Evolutionary conservation across 2,329 filamentous ascomycete genomes (phyloP).

Genomic region (Alternaria triticimaculans): DNA sequence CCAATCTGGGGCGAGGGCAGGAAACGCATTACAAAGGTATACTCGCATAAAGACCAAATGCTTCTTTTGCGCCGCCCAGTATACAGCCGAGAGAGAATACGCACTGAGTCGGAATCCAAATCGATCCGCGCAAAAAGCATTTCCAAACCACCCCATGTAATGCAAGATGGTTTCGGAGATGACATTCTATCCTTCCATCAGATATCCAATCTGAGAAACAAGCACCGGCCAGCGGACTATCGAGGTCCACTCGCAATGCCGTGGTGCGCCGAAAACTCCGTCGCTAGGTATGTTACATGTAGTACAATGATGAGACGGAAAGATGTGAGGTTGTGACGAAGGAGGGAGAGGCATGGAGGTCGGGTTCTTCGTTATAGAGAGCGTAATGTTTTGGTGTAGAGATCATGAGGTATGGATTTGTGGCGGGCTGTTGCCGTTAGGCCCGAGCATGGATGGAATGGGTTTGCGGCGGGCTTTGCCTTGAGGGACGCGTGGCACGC

Average conservation of each 20-base stretch:
- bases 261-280: slow-evolving; percentile 36
- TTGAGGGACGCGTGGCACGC: slow-evolving; percentile 70
- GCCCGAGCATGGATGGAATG: slow-evolving; percentile 53
- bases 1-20: slow-evolving; percentile 15
- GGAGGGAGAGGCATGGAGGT: slow-evolving; percentile 22
- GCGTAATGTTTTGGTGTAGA: slow-evolving; percentile 14
- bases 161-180: slow-evolving; percentile 32
- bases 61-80: slow-evolving; percentile 11
- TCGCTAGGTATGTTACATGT: slow-evolving; percentile 44
- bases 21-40: slow-evolving; percentile 31
- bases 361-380: slow-evolving; percentile 24
- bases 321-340: slow-evolving; percentile 6
- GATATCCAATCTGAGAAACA: slow-evolving; percentile 28
- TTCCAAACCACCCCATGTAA: slow-evolving; percentile 20
- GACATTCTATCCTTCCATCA: slow-evolving; percentile 26
- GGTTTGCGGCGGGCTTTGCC: slow-evolving; percentile 58
- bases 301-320: slow-evolving; percentile 17
- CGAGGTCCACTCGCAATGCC: slow-evolving; percentile 4
- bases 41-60: slow-evolving; percentile 15
- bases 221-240: slow-evolving; percentile 10
- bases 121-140: slow-evolving; percentile 1
- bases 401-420: slow-evolving; percentile 39
- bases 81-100: slow-evolving; percentile 6
- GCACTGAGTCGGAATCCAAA: slow-evolving; percentile 12
- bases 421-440: slow-evolving; percentile 28